phyloP scores from a whole-genome alignment of 345 rosid species.

The Ailanthus altissimus region DNA sequence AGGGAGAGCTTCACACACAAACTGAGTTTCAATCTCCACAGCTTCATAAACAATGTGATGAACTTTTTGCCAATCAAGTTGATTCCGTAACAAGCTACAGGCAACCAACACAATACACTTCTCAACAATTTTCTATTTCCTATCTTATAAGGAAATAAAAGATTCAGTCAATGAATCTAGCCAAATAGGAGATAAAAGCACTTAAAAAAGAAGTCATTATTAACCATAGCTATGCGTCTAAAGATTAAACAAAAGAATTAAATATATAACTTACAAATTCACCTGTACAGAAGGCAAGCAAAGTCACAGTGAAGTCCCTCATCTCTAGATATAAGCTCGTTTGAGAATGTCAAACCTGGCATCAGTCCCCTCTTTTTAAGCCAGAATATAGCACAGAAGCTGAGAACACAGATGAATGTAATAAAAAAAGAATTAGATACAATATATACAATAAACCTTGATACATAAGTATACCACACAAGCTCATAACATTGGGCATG shows the following conservation, averaged over 20 bases:
- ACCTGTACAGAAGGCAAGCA: constrained; percentile 92
- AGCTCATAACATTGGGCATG: neutral
- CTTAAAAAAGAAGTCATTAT: neutral
- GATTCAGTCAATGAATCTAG: neutral
- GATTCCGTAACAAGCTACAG: constrained; percentile 62
- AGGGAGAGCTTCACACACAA: constrained; percentile 89
- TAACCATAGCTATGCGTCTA: neutral
- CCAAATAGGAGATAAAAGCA: neutral
- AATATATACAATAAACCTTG: constrained; percentile 11
- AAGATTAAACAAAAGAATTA: neutral
- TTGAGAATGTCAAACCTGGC: constrained; percentile 95
- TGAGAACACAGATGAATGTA: constrained; percentile 32
- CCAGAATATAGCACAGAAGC: constrained; percentile 97
- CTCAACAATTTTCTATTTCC: constrained; percentile 6
- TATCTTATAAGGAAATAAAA: neutral
- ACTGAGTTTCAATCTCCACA: constrained; percentile 84
- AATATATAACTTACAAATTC: neutral
- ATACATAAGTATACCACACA: neutral
- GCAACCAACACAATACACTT: neutral
- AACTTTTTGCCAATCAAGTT: constrained; percentile 62
- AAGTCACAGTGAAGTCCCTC: constrained; percentile 96
- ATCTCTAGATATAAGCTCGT: constrained; percentile 92
- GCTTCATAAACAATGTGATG: constrained; percentile 71
- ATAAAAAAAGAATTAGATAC: constrained; percentile 9
- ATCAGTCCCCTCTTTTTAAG: constrained; percentile 93